Percentiles rank a stretch among this genome's conserved stretches.
phyloP scores from a whole-genome alignment of 2,329 filamentous ascomycete species.

The Zalaria obscura region DNA sequence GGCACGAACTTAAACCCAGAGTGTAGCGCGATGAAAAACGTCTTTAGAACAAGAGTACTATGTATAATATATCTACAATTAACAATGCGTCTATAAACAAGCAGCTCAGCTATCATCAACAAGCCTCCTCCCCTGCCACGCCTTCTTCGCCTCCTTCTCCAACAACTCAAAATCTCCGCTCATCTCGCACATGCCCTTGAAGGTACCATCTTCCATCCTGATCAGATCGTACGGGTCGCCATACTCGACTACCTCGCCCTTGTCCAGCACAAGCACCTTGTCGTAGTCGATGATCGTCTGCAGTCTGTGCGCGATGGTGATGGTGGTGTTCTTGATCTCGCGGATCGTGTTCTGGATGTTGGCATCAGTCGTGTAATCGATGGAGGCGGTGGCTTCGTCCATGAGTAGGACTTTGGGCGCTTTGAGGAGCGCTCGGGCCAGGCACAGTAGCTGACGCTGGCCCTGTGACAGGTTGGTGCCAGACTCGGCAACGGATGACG shows the following conservation, averaged over 20 bases:
- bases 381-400: slow-evolving; percentile 96
- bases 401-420: slow-evolving; percentile 88
- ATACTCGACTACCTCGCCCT: slow-evolving; percentile 75
- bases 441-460: slow-evolving; percentile 84
- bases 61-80: too few species aligned
- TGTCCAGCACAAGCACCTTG: slow-evolving; percentile 88
- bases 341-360: slow-evolving; percentile 96
- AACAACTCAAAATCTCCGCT: slow-evolving; percentile 48
- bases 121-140: slow-evolving; percentile 27
- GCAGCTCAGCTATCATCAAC: slow-evolving; percentile 17
- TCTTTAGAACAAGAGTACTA: too few species aligned
- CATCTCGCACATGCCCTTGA: slow-evolving; percentile 55
- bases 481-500: slow-evolving; percentile 72
- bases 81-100: not conserved
- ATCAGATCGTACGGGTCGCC: slow-evolving; percentile 80
- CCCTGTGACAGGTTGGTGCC: slow-evolving; percentile 92
- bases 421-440: slow-evolving; percentile 86
- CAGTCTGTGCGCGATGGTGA: slow-evolving; percentile 89
- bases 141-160: slow-evolving; percentile 39
- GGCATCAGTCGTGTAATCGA: slow-evolving; percentile 88
- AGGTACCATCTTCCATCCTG: slow-evolving; percentile 51
- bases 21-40: too few species aligned
- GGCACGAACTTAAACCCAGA: too few species aligned
- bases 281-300: slow-evolving; percentile 98
- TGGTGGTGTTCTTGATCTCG: slow-evolving; percentile 80